Evolutionary conservation across 2,329 filamentous ascomycete species (phyloP).

Genomic region (Claviceps cyperi): DNA sequence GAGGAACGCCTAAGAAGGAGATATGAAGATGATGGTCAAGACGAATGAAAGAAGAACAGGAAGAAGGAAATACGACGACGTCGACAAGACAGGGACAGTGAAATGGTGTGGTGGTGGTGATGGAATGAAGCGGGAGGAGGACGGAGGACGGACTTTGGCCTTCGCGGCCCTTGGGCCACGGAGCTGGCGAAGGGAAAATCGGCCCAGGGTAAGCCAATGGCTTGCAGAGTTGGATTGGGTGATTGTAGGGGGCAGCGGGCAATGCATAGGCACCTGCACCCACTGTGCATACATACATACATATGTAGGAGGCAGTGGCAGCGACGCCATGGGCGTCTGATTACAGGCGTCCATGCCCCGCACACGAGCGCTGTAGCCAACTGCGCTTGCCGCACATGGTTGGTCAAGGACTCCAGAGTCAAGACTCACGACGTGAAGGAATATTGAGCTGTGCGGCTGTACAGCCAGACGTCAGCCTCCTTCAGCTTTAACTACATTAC

Average conservation of each 20-base stretch:
- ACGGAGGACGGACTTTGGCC: constrained; percentile 6
- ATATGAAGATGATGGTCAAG: constrained; percentile 14
- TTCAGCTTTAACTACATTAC: too few species aligned
- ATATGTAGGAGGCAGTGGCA: neutral
- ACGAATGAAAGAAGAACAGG: constrained; percentile 14
- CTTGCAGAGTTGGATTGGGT: neutral
- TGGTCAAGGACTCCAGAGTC: too few species aligned
- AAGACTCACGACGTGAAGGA: too few species aligned
- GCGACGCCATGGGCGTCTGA: neutral
- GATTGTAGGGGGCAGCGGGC: too few species aligned
- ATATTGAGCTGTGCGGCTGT: too few species aligned
- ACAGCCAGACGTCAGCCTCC: too few species aligned
- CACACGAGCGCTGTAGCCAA: too few species aligned
- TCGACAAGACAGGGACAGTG: constrained; percentile 5
- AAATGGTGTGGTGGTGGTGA: constrained; percentile 5
- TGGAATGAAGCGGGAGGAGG: constrained; percentile 7
- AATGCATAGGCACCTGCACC: too few species aligned
- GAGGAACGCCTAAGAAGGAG: constrained; percentile 11
- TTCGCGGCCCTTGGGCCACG: constrained; percentile 2
- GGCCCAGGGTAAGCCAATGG: neutral
- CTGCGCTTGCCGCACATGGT: too few species aligned
- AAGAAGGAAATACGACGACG: constrained; percentile 8
- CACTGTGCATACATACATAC: too few species aligned
- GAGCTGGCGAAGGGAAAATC: neutral
- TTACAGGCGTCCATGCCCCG: too few species aligned